Base-by-base conservation (phyloP, 2,329 filamentous ascomycete species). In the Fusarium sp. region DNA sequence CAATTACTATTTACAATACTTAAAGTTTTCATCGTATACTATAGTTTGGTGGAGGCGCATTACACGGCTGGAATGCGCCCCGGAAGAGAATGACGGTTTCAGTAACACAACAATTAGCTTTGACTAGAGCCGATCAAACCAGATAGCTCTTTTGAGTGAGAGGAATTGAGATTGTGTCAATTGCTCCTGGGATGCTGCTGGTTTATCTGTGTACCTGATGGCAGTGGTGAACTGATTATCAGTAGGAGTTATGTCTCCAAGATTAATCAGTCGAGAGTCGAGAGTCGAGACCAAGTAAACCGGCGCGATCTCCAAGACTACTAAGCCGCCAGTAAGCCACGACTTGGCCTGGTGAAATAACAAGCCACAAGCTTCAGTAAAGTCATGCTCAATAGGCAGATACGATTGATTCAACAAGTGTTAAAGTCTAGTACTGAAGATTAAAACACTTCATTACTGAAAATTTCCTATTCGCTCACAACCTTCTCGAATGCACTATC, bases 61-160 rank as follows among this genome's bases (percentile, higher is more conserved):
- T 54, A 36, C 20, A 12, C 19, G 19, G 39, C 50, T 56, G 65
- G 65, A 68, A 68, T 66, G 65, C 17, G 36, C 8, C 42, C 6
- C 30, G 15, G 32, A 47, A 51, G 32, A 65, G 12, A 47, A 28
- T 42, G 65, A 66, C 42, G 56, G 39, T 62, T 54, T 58, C 28
- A 45, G 50, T 24, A 24, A 44, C n/a, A 11, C 8, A 21, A 49
- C 17, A 11, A 15, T 32, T 15, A 43, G 19, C 7, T 32, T 17
- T 15, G 9, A 11, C 7, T 28, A 21, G 23, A 17, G 32, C 12
- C 14, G 28, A 32, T 7, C 26, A 28, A 28, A 32, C 5, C 14
- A 32, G 1, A 14, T 15, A 15, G 28, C 28, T 32, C 28, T 15
- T 32, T 7, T n/a, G n/a, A 6, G 28, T 2, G 4, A 32, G 4